These are phyloP conservation scores for Ramaria rubella DNA, from an alignment of 768 basidiomycete species.

Conservation along the genomic window DNA sequence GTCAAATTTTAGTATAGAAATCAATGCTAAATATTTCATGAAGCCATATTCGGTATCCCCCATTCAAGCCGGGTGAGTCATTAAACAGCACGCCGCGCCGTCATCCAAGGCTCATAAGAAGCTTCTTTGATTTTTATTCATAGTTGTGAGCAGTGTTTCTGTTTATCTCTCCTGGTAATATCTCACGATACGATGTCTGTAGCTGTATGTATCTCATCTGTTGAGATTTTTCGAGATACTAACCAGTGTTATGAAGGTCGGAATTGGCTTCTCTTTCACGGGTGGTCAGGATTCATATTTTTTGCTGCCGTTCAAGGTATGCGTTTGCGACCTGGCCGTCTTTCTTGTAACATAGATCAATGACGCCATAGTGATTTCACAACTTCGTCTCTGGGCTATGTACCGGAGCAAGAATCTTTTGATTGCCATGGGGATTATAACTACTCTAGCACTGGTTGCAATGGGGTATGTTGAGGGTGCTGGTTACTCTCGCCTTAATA, in stretches of 20 bases:
- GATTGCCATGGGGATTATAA: neutral
- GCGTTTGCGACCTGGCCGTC: neutral
- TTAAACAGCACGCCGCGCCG: neutral
- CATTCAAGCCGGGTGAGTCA: neutral
- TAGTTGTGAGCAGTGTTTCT: neutral
- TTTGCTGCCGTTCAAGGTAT: constrained; percentile 5
- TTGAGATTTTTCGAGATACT: neutral
- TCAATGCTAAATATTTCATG: neutral
- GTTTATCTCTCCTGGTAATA: neutral
- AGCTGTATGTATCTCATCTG: neutral
- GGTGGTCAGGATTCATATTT: constrained; percentile 6
- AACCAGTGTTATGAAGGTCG: neutral
- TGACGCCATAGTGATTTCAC: neutral
- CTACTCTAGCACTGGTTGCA: neutral
- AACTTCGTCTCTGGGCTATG: constrained; percentile 10
- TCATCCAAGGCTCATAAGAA: neutral
- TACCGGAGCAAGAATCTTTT: neutral
- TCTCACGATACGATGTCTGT: neutral
- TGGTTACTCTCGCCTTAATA: neutral
- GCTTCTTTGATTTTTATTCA: neutral
- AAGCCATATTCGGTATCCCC: neutral
- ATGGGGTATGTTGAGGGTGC: constrained; percentile 6
- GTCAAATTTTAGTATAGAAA: neutral
- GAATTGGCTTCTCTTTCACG: constrained; percentile 4
- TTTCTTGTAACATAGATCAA: neutral